Conservation (phyloP, 306 rosid genomes). For the Dryas drummondii region DNA sequence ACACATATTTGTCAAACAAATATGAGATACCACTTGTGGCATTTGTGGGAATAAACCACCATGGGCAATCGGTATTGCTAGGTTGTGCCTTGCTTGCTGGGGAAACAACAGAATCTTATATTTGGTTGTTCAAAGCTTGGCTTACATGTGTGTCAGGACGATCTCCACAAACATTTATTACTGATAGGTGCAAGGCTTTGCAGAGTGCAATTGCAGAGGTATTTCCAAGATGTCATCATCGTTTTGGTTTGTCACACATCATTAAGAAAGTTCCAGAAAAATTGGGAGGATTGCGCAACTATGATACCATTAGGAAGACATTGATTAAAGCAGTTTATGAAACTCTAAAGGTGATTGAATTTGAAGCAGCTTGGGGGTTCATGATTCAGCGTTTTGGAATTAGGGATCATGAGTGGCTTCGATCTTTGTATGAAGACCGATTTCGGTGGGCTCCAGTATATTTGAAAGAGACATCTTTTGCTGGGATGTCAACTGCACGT, state of each 20-base stretch:
- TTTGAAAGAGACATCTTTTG: slow-evolving; percentile 70
- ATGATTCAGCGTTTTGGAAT: slow-evolving; percentile 79
- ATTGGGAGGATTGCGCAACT: slow-evolving; percentile 77
- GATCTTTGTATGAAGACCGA: slow-evolving; percentile 75
- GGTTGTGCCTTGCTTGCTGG: slow-evolving; percentile 92
- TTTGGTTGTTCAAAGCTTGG: slow-evolving; percentile 89
- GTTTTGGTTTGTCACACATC: slow-evolving; percentile 80
- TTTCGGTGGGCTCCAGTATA: slow-evolving; percentile 79
- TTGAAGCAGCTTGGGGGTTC: slow-evolving; percentile 86
- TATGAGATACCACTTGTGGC: slow-evolving; percentile 89
- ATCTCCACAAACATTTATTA: slow-evolving; percentile 74
- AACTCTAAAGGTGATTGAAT: slow-evolving; percentile 79
- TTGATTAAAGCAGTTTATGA: slow-evolving; percentile 73
- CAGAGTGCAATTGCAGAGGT: slow-evolving; percentile 60
- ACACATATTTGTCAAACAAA: slow-evolving; percentile 67
- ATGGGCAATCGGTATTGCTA: slow-evolving; percentile 73
- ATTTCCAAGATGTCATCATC: slow-evolving; percentile 71
- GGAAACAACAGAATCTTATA: slow-evolving; percentile 68
- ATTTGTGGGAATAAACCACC: slow-evolving; percentile 85
- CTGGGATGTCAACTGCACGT: slow-evolving; percentile 68
- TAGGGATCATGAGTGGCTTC: slow-evolving; percentile 85
- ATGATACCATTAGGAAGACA: slow-evolving; percentile 77
- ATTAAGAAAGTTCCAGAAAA: slow-evolving; percentile 89
- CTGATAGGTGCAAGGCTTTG: slow-evolving; percentile 76
- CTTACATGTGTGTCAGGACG: slow-evolving; percentile 59